Conservation (phyloP, 257 asterid genomes). For the Thymus quinquecostatus region DNA sequence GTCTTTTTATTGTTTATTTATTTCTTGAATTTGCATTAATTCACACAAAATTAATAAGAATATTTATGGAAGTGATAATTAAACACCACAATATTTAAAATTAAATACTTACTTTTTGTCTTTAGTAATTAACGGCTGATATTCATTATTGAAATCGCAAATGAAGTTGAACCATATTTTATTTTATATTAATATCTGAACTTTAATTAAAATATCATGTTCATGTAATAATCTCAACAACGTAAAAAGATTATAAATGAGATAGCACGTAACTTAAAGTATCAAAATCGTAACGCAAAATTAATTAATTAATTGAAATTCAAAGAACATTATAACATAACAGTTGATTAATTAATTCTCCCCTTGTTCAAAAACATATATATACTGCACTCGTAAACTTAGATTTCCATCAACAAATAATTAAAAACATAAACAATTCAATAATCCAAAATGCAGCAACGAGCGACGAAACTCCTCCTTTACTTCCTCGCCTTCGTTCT, state of each 20-base stretch:
- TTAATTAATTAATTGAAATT: too few relatives aligned
- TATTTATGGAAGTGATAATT: not conserved
- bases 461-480: slow-evolving; percentile 25
- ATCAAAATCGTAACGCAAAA: not conserved
- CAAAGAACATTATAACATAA: too few relatives aligned
- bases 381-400: not conserved
- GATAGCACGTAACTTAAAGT: not conserved
- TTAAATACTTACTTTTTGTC: not conserved
- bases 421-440: not conserved
- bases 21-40: not conserved
- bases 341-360: not conserved
- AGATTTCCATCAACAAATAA: not conserved
- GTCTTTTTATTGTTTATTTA: too few relatives aligned
- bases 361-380: not conserved
- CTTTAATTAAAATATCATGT: not conserved
- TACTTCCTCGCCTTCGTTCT: slow-evolving; percentile 17
- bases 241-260: too few relatives aligned
- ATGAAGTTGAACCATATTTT: not conserved
- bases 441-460: not conserved
- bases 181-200: not conserved
- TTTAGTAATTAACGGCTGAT: not conserved
- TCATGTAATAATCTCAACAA: too few relatives aligned
- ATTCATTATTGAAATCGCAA: not conserved
- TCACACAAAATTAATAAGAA: not conserved
- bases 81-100: not conserved